These are phyloP conservation scores for Iberis pinnata DNA, from an alignment of 345 rosid genomes.

Conservation along the genomic window DNA sequence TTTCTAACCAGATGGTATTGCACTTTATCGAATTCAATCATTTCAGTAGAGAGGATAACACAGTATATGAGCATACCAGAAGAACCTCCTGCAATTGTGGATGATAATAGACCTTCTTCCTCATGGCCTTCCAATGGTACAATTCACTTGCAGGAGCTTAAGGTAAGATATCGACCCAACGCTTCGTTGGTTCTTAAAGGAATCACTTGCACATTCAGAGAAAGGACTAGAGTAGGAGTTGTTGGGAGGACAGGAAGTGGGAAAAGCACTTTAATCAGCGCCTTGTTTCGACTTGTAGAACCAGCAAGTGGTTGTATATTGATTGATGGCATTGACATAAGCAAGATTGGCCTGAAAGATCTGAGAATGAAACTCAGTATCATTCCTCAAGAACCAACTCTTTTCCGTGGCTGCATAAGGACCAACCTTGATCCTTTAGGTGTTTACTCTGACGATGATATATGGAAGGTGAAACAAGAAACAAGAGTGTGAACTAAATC, in stretches of 20 bases:
- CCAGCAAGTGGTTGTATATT: constrained; percentile 61
- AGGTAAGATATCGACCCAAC: constrained; percentile 65
- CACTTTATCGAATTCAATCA: constrained; percentile 51
- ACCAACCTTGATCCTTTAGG: constrained; percentile 83
- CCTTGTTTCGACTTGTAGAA: constrained; percentile 81
- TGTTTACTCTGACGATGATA: constrained; percentile 57
- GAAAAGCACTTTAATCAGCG: constrained; percentile 78
- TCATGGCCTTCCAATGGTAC: constrained; percentile 67
- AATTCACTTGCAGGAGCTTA: constrained; percentile 57
- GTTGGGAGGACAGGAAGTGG: constrained; percentile 95
- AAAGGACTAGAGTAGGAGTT: constrained; percentile 69
- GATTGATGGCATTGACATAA: constrained; percentile 69
- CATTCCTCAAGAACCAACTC: constrained; percentile 94
- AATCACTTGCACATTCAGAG: constrained; percentile 61
- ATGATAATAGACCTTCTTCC: constrained; percentile 48
- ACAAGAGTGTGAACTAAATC: background rate
- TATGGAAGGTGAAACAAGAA: constrained; percentile 57
- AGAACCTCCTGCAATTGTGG: constrained; percentile 57
- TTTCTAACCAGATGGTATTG: constrained; percentile 54
- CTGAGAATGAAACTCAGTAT: constrained; percentile 81
- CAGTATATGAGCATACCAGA: constrained; percentile 57
- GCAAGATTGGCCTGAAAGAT: constrained; percentile 72
- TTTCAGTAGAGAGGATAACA: constrained; percentile 64
- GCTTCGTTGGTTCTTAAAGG: constrained; percentile 67
- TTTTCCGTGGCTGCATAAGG: constrained; percentile 71